These are phyloP conservation scores for Ustilago shanxiensis DNA, from an alignment of 1,284 basidiomycete species.

Conservation along the genomic window DNA sequence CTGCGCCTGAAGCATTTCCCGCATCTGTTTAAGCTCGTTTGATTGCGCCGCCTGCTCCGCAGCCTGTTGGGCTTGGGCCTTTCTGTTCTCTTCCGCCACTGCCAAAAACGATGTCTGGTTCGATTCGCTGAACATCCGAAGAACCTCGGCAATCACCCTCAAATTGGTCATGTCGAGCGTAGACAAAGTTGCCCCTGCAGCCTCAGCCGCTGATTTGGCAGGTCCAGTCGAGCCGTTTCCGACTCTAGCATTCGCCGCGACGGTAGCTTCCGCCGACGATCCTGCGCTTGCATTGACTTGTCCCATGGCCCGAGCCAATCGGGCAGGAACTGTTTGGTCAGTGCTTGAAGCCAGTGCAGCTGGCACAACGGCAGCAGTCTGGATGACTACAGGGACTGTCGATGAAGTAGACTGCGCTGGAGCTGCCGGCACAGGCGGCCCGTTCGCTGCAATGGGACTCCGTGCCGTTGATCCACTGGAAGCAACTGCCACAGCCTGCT, in stretches of 20 bases:
- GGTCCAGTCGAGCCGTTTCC: background rate
- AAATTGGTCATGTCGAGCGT: constrained; percentile 16
- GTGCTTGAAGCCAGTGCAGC: background rate
- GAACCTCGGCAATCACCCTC: constrained; percentile 31
- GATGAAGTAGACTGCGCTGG: background rate
- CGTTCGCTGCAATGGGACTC: background rate
- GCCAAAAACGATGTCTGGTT: constrained; percentile 13
- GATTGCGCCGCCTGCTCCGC: constrained; percentile 6
- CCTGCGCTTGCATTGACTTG: background rate
- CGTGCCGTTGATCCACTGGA: background rate
- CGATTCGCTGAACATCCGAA: constrained; percentile 33
- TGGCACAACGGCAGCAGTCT: background rate
- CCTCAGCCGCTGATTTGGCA: background rate
- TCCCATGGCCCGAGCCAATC: background rate
- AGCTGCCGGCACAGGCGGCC: background rate
- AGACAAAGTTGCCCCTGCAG: constrained; percentile 6
- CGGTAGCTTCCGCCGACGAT: constrained; percentile 10
- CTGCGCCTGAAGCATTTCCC: background rate
- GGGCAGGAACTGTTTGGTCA: background rate
- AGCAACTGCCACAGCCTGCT: background rate
- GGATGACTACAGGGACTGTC: background rate
- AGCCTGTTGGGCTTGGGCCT: constrained; percentile 4
- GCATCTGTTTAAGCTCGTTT: background rate
- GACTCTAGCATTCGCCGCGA: constrained; percentile 10
- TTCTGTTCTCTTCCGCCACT: background rate